Base-by-base conservation (phyloP, 2,329 filamentous ascomycete genomes). In the Mycosphaerella sp. region DNA sequence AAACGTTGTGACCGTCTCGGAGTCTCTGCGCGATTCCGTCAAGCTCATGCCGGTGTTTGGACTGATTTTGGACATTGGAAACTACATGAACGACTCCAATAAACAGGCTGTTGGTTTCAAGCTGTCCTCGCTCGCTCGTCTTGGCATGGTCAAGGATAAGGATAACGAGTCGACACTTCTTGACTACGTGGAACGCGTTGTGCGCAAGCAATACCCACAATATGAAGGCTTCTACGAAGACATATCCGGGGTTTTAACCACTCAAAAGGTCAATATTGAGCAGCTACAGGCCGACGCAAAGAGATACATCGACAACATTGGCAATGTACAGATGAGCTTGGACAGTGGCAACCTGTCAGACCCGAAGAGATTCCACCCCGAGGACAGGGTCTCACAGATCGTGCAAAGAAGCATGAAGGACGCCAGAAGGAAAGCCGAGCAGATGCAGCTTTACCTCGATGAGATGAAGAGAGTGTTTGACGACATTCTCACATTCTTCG, bases 21-120 rank as follows among this genome's bases (percentile, higher is more conserved):
- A 97, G 71, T 87, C 89, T 8, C 74, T 98, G 49, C 82, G 91
- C 42, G 89, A 95, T 66, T 96, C 90, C 1, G 89, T 95, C 21
- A 86, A 89, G 21, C 74, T 98, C 63, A 95, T 97, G 85, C 96
- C 95, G 59, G 89, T 98, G 41, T 81, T 98, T 50, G 90, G 91
- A 53, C 79, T 97, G 56, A 98, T 98, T 70, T 76, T 98, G 63
- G 91, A 96, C 69, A 95, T 98, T 65, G 93, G 93, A 70, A 98
- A 98, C 71, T 98, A 95, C 78, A 98, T 98, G 93, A 98, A 98
- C 75, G 93, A 97, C 67, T 86, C 90, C 49, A 97, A 96, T 73
- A 98, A 98, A 74, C 93, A 97, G 72, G 93, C 93, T 3, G 87
- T 86, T 52, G 93, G 93, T 56, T 98, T 98, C 84, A 98, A 98